Evolutionary conservation across 768 basidiomycete genomes (phyloP).

Genomic region (Austroboletus eburneus): DNA sequence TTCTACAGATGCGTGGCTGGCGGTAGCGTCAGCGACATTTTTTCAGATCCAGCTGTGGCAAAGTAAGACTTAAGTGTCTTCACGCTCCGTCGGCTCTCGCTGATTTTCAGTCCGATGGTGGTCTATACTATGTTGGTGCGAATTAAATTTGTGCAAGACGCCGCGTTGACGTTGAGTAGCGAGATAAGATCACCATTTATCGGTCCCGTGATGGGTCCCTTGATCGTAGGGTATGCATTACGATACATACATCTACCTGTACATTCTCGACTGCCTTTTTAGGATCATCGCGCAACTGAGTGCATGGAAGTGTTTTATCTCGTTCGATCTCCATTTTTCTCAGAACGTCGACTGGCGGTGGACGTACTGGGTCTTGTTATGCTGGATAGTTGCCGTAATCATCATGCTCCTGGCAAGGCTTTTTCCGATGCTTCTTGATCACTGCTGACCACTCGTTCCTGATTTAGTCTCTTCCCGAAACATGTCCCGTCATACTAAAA

Average conservation of each 20-base stretch:
- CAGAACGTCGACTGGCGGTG: slow-evolving; percentile 66
- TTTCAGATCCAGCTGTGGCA: slow-evolving; percentile 51
- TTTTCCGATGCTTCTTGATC: neutral
- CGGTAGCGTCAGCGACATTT: slow-evolving; percentile 57
- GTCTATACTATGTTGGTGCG: slow-evolving; percentile 42
- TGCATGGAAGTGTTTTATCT: neutral
- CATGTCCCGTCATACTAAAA: slow-evolving; percentile 62
- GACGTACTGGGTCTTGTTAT: slow-evolving; percentile 69
- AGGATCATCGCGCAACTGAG: slow-evolving; percentile 69
- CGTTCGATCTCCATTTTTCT: neutral
- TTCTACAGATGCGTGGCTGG: too few relatives aligned
- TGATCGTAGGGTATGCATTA: slow-evolving; percentile 52
- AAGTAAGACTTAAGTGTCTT: slow-evolving; percentile 39
- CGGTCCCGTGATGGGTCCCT: slow-evolving; percentile 51
- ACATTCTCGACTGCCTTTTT: neutral
- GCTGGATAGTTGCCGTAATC: slow-evolving; percentile 62
- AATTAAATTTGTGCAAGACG: neutral
- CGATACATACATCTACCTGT: neutral
- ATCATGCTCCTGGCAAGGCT: slow-evolving; percentile 44
- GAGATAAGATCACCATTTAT: slow-evolving; percentile 45
- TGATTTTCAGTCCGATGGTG: slow-evolving; percentile 47
- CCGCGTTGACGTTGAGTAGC: neutral
- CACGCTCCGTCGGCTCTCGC: neutral
- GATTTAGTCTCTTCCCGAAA: slow-evolving; percentile 66
- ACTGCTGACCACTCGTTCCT: neutral